Percentiles rank a stretch among this genome's conserved stretches.
Evolutionary conservation across 192 early-diverging fungal genomes (phyloP).

Genomic region (Coemansia sp.): DNA sequence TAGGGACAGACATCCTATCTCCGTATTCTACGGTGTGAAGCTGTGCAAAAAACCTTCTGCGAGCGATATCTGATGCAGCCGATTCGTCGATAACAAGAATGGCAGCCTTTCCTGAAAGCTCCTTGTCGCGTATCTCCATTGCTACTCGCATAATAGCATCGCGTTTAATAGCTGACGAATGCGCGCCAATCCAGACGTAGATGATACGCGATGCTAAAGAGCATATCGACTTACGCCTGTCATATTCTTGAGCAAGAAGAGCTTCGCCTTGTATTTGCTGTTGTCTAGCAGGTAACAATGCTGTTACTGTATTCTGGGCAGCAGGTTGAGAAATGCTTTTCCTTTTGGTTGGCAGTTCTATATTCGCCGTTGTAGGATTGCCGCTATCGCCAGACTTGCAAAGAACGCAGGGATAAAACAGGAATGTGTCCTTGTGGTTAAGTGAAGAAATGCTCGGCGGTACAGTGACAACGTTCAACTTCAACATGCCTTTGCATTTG

Average conservation of each 20-base stretch:
- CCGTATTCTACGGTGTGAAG: conserved; percentile 30
- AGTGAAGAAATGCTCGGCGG: conserved; percentile 31
- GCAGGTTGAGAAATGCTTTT: background rate
- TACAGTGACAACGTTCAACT: conserved; percentile 49
- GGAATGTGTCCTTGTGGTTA: conserved; percentile 50
- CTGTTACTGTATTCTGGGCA: background rate
- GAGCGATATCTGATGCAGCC: conserved; percentile 29
- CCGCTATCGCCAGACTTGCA: conserved; percentile 6
- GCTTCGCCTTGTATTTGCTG: conserved; percentile 6
- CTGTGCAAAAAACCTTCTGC: conserved; percentile 42
- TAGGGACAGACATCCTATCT: conserved; percentile 7
- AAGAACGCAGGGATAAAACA: conserved; percentile 46
- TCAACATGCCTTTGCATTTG: conserved; percentile 47
- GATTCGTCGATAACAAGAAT: conserved; percentile 43
- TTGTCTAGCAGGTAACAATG: background rate
- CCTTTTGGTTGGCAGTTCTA: background rate
- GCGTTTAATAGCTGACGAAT: conserved; percentile 46
- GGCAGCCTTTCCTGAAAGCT: conserved; percentile 32
- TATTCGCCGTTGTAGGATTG: background rate
- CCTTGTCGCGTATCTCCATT: conserved; percentile 48
- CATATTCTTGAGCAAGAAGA: conserved; percentile 37
- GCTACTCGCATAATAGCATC: conserved; percentile 46
- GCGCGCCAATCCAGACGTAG: conserved; percentile 49
- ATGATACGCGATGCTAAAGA: conserved; percentile 36
- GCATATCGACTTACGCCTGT: conserved; percentile 35